Conservation (phyloP, 2,329 filamentous ascomycete genomes). For the Chalaropsis ovoidea region DNA sequence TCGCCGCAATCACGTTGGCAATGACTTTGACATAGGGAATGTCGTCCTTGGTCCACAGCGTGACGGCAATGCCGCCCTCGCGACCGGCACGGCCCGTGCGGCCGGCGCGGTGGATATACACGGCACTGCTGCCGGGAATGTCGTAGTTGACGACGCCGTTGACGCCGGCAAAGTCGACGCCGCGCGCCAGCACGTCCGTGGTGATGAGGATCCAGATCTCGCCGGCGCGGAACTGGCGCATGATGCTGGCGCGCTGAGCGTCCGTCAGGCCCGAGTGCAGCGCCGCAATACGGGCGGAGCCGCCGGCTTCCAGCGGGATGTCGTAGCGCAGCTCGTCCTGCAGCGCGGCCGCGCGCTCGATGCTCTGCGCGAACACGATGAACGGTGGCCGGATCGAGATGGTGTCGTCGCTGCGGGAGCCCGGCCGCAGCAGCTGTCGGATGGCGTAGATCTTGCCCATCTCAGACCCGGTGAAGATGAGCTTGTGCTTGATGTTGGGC, state of each 20-base stretch:
- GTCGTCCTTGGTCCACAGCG: constrained; percentile 92
- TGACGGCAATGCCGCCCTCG: constrained; percentile 79
- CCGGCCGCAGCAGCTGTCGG: constrained; percentile 76
- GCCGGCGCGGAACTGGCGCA: constrained; percentile 80
- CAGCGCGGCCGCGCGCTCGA: constrained; percentile 76
- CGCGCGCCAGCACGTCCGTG: constrained; percentile 82
- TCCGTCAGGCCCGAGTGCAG: constrained; percentile 81
- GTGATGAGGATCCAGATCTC: constrained; percentile 96
- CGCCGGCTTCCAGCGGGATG: constrained; percentile 79
- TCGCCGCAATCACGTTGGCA: constrained; percentile 80
- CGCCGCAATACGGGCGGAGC: constrained; percentile 73
- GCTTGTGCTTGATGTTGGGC: constrained; percentile 79
- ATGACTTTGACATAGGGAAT: constrained; percentile 81
- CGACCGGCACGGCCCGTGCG: constrained; percentile 82
- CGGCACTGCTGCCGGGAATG: constrained; percentile 78
- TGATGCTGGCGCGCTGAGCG: constrained; percentile 62
- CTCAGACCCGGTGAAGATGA: constrained; percentile 86
- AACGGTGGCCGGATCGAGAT: constrained; percentile 72
- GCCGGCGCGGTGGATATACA: constrained; percentile 87
- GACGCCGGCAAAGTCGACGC: constrained; percentile 87
- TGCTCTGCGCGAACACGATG: constrained; percentile 92
- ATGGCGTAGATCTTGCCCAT: constrained; percentile 86
- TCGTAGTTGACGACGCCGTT: constrained; percentile 98
- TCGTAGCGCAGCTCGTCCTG: constrained; percentile 89
- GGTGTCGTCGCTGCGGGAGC: constrained; percentile 36